Evolutionary conservation across 495 filamentous ascomycete species (phyloP).

Genomic region (Annulohypoxylon maeteangense): DNA sequence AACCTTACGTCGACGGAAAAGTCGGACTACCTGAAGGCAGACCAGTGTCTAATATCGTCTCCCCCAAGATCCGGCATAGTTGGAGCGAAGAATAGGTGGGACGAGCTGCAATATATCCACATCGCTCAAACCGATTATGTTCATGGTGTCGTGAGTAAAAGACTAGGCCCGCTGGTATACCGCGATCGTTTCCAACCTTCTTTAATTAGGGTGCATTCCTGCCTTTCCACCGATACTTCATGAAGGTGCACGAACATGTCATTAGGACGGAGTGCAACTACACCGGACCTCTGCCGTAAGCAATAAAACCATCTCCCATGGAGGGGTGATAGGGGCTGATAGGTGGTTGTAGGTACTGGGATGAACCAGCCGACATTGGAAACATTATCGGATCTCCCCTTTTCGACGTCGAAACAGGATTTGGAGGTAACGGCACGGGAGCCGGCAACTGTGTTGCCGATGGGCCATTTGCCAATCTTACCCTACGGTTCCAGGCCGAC

Average conservation of each 20-base stretch:
- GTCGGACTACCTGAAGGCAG: conserved; percentile 55
- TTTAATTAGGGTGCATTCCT: conserved; percentile 52
- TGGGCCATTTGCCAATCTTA: conserved; percentile 56
- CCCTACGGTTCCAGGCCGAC: conserved; percentile 51
- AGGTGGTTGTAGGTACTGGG: conserved; percentile 60
- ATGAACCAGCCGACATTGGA: conserved; percentile 56
- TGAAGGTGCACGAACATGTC: conserved; percentile 56
- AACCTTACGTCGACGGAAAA: conserved; percentile 53
- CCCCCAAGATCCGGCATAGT: conserved; percentile 46
- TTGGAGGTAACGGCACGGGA: conserved; percentile 57
- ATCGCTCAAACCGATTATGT: conserved; percentile 46
- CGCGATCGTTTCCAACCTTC: background rate
- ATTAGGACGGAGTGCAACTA: conserved; percentile 59
- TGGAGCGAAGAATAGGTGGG: conserved; percentile 52
- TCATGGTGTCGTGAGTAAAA: conserved; percentile 50
- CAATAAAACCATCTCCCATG: conserved; percentile 9
- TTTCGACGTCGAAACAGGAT: conserved; percentile 50
- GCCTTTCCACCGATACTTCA: conserved; percentile 63
- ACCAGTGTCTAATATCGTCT: conserved; percentile 56
- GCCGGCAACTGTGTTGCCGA: conserved; percentile 49
- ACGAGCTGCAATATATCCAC: conserved; percentile 58
- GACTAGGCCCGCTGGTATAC: background rate
- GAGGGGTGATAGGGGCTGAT: background rate
- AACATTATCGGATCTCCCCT: conserved; percentile 47
- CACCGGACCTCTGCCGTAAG: conserved; percentile 58